A percentile compares a stretch with the other conserved stretches of the same genome.
Evolutionary conservation across 192 early-diverging fungal genomes (phyloP).

Genomic region (Chytriomyces confervae): DNA sequence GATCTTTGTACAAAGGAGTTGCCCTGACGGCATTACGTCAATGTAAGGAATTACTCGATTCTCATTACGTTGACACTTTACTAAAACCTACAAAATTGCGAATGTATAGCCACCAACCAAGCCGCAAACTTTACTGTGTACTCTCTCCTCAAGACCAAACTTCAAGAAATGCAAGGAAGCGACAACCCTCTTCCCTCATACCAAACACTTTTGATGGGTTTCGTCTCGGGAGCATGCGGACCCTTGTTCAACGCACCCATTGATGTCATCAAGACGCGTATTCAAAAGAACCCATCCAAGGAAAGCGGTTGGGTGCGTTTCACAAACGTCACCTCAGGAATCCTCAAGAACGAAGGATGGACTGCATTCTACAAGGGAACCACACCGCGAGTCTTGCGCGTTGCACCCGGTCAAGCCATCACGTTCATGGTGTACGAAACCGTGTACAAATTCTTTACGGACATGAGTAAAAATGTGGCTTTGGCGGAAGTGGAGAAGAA

Average conservation of each 20-base stretch:
- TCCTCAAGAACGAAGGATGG: slow-evolving; percentile 88
- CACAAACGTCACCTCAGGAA: slow-evolving; percentile 74
- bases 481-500: slow-evolving; percentile 20
- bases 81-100: too few species aligned
- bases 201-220: slow-evolving; percentile 88
- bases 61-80: too few species aligned
- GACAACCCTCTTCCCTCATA: slow-evolving; percentile 78
- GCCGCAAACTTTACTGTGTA: slow-evolving; percentile 99
- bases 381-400: slow-evolving; percentile 89
- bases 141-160: slow-evolving; percentile 85
- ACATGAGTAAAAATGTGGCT: slow-evolving; percentile 28
- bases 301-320: slow-evolving; percentile 82
- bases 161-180: slow-evolving; percentile 69
- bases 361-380: slow-evolving; percentile 94
- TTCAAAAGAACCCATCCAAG: slow-evolving; percentile 80
- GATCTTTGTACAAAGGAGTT: slow-evolving; percentile 93
- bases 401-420: slow-evolving; percentile 96
- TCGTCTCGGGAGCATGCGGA: slow-evolving; percentile 78
- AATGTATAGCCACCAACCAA: slow-evolving; percentile 76
- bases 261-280: slow-evolving; percentile 98
- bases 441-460: slow-evolving; percentile 55
- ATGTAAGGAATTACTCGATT: slow-evolving; percentile 37
- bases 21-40: slow-evolving; percentile 91
- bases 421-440: slow-evolving; percentile 82
- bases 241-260: slow-evolving; percentile 96